Evolutionary conservation across 2,329 filamentous ascomycete species (phyloP).

Genomic region (Peltaster fructicola): DNA sequence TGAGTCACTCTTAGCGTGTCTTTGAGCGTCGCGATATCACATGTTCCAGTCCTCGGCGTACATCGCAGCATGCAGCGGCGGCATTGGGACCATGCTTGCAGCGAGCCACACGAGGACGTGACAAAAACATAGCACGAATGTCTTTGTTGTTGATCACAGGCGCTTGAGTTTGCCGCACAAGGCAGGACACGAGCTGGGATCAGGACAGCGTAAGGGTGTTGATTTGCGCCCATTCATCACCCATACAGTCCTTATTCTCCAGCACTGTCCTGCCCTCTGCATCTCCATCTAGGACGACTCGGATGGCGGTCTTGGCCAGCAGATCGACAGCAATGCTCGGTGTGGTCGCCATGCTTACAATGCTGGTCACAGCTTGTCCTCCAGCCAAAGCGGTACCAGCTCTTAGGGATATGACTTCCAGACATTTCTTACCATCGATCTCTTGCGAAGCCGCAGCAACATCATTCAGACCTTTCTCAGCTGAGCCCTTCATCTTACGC

Average conservation of each 20-base stretch:
- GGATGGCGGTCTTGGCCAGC: slow-evolving; percentile 16
- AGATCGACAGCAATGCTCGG: slow-evolving; percentile 16
- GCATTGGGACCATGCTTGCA: no score
- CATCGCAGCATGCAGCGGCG: neutral
- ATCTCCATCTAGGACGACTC: slow-evolving; percentile 14
- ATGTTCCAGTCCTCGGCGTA: neutral
- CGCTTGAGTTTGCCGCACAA: no score
- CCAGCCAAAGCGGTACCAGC: slow-evolving; percentile 16
- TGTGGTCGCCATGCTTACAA: slow-evolving; percentile 4
- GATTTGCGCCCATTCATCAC: slow-evolving; percentile 19
- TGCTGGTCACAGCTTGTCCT: slow-evolving; percentile 12
- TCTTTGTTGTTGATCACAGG: no score
- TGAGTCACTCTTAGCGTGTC: neutral
- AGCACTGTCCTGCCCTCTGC: slow-evolving; percentile 16
- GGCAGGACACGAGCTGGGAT: no score
- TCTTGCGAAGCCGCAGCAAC: slow-evolving; percentile 13
- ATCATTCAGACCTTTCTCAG: slow-evolving; percentile 20
- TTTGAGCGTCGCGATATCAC: slow-evolving; percentile 1
- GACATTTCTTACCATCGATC: slow-evolving; percentile 16
- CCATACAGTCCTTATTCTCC: slow-evolving; percentile 20
- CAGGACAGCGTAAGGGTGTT: slow-evolving; percentile 11
- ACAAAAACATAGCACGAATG: neutral
- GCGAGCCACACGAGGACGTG: neutral
- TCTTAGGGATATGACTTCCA: slow-evolving; percentile 18
- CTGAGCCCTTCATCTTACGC: slow-evolving; percentile 20